Conservation (phyloP, 176 grass and related monocot species). For the Aegilops tauschii region DNA sequence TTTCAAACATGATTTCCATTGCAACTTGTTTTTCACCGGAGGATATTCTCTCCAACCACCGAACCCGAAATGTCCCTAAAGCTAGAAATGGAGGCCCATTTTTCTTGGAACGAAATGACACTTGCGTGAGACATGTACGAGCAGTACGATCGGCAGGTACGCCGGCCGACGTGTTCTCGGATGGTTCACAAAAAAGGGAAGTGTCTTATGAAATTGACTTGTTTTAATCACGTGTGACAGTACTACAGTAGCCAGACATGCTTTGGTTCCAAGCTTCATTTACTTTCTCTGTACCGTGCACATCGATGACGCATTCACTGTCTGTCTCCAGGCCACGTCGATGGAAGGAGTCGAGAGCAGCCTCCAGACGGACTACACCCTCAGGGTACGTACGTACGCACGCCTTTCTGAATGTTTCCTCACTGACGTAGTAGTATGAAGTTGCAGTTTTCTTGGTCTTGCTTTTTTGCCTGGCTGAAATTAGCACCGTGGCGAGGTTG, state of each 20-base stretch:
- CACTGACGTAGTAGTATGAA: background rate
- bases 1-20: no score
- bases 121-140: background rate
- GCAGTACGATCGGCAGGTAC: background rate
- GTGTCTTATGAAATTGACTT: background rate
- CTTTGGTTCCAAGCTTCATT: background rate
- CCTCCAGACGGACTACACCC: slow-evolving; percentile 96
- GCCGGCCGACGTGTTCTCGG: background rate
- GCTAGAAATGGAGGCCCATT: background rate
- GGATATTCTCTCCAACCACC: no score
- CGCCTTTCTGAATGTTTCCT: background rate
- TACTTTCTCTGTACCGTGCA: background rate
- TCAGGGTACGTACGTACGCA: slow-evolving; percentile 45
- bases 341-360: slow-evolving; percentile 88
- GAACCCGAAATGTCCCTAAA: background rate
- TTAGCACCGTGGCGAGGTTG: background rate
- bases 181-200: background rate
- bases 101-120: background rate
- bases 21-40: no score
- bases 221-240: background rate
- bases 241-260: background rate
- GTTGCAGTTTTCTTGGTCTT: background rate
- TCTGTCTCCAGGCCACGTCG: slow-evolving; percentile 61
- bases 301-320: background rate
- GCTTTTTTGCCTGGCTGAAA: background rate